phyloP scores from a whole-genome alignment of 2,329 filamentous ascomycete genomes.

The Beauveria sp. region DNA sequence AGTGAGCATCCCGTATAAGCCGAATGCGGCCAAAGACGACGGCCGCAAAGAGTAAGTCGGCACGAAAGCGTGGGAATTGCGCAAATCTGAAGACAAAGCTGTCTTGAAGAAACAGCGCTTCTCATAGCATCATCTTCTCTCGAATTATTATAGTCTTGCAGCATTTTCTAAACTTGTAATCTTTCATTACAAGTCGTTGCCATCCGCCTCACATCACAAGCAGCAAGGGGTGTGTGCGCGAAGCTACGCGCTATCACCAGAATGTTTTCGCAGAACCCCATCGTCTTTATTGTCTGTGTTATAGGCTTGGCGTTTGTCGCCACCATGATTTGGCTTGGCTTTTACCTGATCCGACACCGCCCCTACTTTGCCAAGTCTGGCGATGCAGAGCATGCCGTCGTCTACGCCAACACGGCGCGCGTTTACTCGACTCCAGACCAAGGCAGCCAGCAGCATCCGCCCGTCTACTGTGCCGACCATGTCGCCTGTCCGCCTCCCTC shows the following conservation, averaged over 20 bases:
- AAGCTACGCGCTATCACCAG: neutral
- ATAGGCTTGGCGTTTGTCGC: neutral
- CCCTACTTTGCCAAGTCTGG: neutral
- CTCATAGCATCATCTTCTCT: too few relatives aligned
- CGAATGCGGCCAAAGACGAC: neutral
- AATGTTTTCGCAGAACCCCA: neutral
- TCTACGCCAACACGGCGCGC: neutral
- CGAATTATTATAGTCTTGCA: too few relatives aligned
- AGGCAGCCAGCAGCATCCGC: conserved; percentile 4
- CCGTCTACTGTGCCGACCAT: conserved; percentile 12
- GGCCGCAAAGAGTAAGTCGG: neutral
- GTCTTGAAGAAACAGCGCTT: too few relatives aligned
- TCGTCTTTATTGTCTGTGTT: conserved; percentile 5
- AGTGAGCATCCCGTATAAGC: neutral
- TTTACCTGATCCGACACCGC: neutral
- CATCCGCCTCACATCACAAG: neutral
- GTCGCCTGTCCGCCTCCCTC: conserved; percentile 12
- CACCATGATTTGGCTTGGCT: neutral
- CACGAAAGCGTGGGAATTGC: neutral
- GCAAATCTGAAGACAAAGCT: neutral
- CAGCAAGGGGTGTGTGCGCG: neutral
- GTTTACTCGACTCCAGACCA: neutral
- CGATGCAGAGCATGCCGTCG: neutral
- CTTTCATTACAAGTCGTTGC: neutral
- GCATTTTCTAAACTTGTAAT: neutral